Base-by-base conservation (phyloP, 768 basidiomycete species). In the Suillus cothurnatus region DNA sequence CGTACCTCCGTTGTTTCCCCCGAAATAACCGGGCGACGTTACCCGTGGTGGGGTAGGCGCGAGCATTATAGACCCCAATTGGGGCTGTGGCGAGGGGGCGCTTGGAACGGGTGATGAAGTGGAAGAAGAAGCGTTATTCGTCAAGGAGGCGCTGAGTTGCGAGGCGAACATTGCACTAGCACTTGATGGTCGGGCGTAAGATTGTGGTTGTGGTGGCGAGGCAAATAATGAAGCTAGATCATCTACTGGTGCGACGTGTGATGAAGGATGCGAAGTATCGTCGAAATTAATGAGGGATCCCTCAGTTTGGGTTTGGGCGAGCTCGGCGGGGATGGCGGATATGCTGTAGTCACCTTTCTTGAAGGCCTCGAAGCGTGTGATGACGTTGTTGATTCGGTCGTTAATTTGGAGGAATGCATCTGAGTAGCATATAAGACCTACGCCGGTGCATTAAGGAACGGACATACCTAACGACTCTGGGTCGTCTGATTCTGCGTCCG, bases 371-470 rank as follows among this genome's bases (percentile, higher is more conserved):
- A 95, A 98, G 28, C 97, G 91, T 34, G 86, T 84, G 17, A 98
- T 77, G 17, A 95, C 94, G 23, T 87, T 92, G 79, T 99, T 99
- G 78, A 99, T 95, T 72, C 97, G 93, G 77, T 99, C 97, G 76
- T 99, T 99, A 66, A 96, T 96, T 75, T 99, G 88, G 21, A 99
- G 81, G 75, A 97, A 91, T 2, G 94, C 94, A 66, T 96, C 96
- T 95, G 23, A 28, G n/a, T 8, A 41, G 47, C 58, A 49, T 65
- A 61, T 64, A 39, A 65, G 39, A 45, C 66, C 53, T 55, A 59
- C 23, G 49, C 56, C 23, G 19, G 23, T 26, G 38, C 7, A 28
- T 56, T 28, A 15, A 34, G 15, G 4, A 43, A 28, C 6, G 15
- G 50, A 78, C 85, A 66, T 71, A 95, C 94, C 92, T 69, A 98